Evolutionary conservation across 257 asterid species (phyloP).

Genomic region (Nicotiana benthamiana): DNA sequence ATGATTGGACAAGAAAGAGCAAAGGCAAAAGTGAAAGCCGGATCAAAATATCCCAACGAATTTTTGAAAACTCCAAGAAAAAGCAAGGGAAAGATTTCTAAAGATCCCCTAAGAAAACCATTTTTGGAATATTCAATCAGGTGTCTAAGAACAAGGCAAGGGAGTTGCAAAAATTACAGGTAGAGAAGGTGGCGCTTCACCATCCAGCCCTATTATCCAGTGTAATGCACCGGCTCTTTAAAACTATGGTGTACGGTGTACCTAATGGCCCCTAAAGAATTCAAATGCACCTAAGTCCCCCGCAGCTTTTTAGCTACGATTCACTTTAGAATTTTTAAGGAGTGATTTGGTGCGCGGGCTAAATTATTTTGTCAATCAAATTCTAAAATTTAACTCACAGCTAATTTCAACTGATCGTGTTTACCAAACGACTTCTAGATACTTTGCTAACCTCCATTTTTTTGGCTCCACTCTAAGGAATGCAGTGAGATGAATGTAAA

Average conservation of each 20-base stretch:
- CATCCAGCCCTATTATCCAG: not conserved
- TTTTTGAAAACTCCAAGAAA: not conserved
- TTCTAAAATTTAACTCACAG: no score
- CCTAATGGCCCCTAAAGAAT: not conserved
- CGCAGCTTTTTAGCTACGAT: not conserved
- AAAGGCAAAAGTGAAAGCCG: no score
- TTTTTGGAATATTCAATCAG: not conserved
- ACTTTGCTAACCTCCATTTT: no score
- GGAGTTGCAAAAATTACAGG: not conserved
- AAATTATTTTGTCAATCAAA: no score
- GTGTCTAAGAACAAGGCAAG: not conserved
- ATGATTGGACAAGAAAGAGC: not conserved
- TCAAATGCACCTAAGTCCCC: not conserved
- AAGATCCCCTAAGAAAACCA: not conserved
- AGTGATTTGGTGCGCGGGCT: no score
- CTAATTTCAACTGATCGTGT: no score
- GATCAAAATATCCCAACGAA: not conserved
- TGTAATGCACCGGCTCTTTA: not conserved
- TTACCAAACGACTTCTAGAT: no score
- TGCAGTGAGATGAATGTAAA: no score
- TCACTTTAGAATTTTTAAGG: not conserved
- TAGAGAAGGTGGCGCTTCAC: not conserved
- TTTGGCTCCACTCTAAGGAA: no score
- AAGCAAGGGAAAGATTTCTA: not conserved
- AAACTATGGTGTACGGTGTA: not conserved